Evolutionary conservation across 2,329 filamentous ascomycete species (phyloP).

Genomic region (Fusarium cicatricum): DNA sequence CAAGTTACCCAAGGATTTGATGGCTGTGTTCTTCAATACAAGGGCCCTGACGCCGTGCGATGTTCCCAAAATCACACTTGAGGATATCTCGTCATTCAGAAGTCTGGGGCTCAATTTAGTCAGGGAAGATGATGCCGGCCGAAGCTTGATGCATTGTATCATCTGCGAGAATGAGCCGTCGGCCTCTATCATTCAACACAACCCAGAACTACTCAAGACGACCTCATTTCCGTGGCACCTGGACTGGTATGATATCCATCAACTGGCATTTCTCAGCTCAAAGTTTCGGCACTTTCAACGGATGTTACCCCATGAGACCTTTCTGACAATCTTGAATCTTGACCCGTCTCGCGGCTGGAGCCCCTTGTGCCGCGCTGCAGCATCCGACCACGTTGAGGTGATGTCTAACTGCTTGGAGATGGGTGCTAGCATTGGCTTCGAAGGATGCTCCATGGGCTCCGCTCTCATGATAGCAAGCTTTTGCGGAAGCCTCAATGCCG

Average conservation of each 20-base stretch:
- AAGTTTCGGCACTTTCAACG: neutral
- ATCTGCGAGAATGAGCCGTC: neutral
- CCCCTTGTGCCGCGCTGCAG: constrained; percentile 10
- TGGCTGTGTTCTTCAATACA: fast-evolving
- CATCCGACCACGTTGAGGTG: neutral
- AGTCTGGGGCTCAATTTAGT: too few relatives aligned
- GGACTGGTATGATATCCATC: neutral
- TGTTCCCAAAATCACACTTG: fast-evolving
- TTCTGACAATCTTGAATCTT: constrained; percentile 7
- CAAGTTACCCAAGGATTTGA: neutral
- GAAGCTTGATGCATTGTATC: constrained; percentile 9
- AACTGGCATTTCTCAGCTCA: neutral
- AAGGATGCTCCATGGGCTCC: constrained; percentile 14
- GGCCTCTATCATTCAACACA: neutral
- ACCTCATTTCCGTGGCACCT: constrained; percentile 17
- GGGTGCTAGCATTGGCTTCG: constrained; percentile 3
- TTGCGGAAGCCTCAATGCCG: constrained; percentile 4
- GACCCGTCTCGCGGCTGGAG: constrained; percentile 19
- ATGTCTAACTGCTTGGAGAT: constrained; percentile 10
- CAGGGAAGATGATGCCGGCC: neutral
- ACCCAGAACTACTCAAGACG: neutral
- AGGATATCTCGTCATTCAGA: too few relatives aligned
- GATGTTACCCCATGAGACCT: neutral
- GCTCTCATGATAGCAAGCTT: constrained; percentile 16
- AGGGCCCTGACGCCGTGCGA: neutral